These are phyloP conservation scores for Chaetothyriales sp. DNA, from an alignment of 2,329 filamentous ascomycete genomes.

Conservation along the genomic window DNA sequence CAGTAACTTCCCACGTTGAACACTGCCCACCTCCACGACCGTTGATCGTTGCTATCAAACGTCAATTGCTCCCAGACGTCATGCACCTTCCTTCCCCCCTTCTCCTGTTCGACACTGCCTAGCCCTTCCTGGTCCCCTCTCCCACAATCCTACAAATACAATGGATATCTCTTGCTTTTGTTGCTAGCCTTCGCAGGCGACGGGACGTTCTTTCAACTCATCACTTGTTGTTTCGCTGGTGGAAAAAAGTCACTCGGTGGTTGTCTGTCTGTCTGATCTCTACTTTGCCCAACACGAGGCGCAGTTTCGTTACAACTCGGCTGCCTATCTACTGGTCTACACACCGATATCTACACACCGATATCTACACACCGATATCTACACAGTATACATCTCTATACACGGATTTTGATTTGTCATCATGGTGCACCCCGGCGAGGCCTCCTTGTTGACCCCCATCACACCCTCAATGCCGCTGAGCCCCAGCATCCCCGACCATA, in stretches of 20 bases:
- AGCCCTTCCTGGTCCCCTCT: neutral
- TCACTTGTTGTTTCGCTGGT: neutral
- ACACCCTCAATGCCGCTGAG: constrained; percentile 17
- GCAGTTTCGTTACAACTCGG: no score
- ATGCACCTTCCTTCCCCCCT: neutral
- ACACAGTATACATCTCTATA: no score
- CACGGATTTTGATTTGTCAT: no score
- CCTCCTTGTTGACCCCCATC: constrained; percentile 13
- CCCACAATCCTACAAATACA: neutral
- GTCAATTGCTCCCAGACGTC: neutral
- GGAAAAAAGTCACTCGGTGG: neutral
- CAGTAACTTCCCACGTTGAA: neutral
- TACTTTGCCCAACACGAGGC: no score
- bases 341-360: no score
- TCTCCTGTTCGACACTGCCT: neutral
- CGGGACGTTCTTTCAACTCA: neutral
- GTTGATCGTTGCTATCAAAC: neutral
- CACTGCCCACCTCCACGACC: neutral
- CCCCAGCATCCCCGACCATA: constrained; percentile 12
- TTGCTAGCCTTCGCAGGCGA: neutral
- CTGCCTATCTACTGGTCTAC: no score
- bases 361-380: no score
- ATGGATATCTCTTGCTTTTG: neutral
- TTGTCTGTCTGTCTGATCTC: no score
- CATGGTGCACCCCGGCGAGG: neutral